Base-by-base conservation (phyloP, 345 rosid genomes). In the Triadica sebifera region DNA sequence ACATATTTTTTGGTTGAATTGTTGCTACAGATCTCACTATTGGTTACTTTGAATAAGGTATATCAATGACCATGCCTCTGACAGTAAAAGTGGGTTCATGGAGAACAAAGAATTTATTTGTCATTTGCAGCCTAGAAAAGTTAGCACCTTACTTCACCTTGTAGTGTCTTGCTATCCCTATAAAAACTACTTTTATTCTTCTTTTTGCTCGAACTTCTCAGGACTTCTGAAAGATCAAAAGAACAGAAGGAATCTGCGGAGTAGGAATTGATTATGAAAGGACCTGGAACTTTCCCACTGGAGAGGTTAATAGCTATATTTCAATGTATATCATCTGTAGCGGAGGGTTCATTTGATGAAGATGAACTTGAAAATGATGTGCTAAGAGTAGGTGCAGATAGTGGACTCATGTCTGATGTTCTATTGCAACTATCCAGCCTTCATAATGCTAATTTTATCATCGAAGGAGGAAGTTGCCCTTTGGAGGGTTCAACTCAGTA, bases 241-340 rank as follows among this genome's bases (percentile, higher is more conserved):
- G 91, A 86, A 46, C 86, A 87, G 77, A 91, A 89, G 85, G 97
- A 92, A 85, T 81, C 84, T 41, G 93, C 87, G 43, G 97, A 92
- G 85, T 87, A 89, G 79, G 97, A 89, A 81, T 77, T 75, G 65
- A 85, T 89, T 34, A 80, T 87, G 86, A 94, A 90, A 87, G 98
- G 98, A 51, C 95, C 98, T 41, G 96, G 96, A 79, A 91, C 94
- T 78, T 92, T 91, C 79, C 93, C 97, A 5, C 71, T 94, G 67
- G 98, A 94, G 84, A 87, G 98, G 81, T 77, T 94, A 70, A 67
- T 92, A 75, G 98, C 97, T 64, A 89, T 94, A 71, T 92, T 85
- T 75, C 98, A 89, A 66, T 94, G 98, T 75, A 90, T 92, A 75
- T 83, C 92, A 41, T 81, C 93, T 15, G 93, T 82, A 15, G 88